phyloP scores from a whole-genome alignment of 179 eudicot species.

The Beta lomatogona region DNA sequence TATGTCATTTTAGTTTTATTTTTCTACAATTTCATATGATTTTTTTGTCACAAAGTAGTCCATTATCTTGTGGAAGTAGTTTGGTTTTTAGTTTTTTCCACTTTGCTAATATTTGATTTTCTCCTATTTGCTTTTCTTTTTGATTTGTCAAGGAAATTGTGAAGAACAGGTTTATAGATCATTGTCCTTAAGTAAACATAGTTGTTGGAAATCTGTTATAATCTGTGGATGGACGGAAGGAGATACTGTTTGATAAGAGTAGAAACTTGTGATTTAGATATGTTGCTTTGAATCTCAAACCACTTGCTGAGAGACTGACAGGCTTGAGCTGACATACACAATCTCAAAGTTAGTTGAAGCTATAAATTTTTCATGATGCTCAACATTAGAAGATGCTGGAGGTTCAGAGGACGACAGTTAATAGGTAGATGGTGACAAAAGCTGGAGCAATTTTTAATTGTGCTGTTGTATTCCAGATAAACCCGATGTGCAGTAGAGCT shows the following conservation, averaged over 20 bases:
- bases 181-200: neutral
- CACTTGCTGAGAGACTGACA: neutral
- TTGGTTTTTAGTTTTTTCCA: neutral
- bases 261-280: neutral
- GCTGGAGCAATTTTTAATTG: neutral
- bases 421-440: neutral
- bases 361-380: neutral
- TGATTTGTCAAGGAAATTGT: conserved; percentile 12
- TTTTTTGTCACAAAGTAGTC: neutral
- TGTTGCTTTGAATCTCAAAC: conserved; percentile 6
- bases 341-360: neutral
- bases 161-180: conserved; percentile 9
- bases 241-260: conserved; percentile 7
- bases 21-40: neutral
- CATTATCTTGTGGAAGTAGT: neutral
- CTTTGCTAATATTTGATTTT: too few relatives aligned
- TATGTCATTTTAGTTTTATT: neutral
- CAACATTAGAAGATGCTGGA: conserved; percentile 1
- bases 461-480: conserved; percentile 13
- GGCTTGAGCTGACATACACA: neutral
- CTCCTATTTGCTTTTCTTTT: neutral
- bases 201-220: neutral
- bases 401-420: neutral
- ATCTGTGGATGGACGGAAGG: conserved; percentile 3
- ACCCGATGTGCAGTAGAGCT: conserved; percentile 21